Percentiles rank a stretch among this genome's conserved stretches.
These are phyloP conservation scores for Cornus suecica DNA, from an alignment of 148 eudicot species.

Conservation along the genomic window DNA sequence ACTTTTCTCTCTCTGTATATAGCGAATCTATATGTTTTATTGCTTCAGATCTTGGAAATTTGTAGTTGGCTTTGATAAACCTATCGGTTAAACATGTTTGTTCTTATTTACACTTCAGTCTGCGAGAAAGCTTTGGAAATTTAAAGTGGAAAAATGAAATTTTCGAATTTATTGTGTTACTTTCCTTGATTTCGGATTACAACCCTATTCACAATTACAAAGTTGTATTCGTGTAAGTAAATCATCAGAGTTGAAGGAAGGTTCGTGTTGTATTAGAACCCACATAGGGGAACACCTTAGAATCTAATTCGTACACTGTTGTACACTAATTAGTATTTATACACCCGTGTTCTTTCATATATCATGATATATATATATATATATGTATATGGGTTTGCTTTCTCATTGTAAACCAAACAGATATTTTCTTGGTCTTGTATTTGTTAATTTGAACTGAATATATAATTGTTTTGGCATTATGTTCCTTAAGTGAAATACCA, in stretches of 20 bases:
- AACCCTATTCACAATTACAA: neutral
- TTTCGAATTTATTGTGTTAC: neutral
- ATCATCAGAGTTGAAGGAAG: neutral
- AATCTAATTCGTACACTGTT: neutral
- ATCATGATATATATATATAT: too few species aligned
- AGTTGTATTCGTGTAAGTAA: too few species aligned
- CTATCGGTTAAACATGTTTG: neutral
- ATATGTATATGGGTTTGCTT: too few species aligned
- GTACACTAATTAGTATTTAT: neutral
- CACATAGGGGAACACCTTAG: neutral
- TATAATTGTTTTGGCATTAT: too few species aligned
- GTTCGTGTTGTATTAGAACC: neutral
- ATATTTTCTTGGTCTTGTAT: neutral
- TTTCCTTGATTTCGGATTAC: neutral
- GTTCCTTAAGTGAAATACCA: too few species aligned
- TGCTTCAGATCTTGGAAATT: neutral
- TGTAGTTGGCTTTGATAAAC: neutral
- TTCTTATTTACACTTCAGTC: neutral
- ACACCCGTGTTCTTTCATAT: neutral
- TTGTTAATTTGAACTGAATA: neutral
- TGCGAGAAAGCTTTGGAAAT: neutral
- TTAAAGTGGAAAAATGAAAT: neutral
- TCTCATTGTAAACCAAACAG: neutral
- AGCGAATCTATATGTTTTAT: neutral
- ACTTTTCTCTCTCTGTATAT: neutral